Base-by-base conservation (phyloP, 148 eudicot genomes). In the Nepenthes mirabilis region DNA sequence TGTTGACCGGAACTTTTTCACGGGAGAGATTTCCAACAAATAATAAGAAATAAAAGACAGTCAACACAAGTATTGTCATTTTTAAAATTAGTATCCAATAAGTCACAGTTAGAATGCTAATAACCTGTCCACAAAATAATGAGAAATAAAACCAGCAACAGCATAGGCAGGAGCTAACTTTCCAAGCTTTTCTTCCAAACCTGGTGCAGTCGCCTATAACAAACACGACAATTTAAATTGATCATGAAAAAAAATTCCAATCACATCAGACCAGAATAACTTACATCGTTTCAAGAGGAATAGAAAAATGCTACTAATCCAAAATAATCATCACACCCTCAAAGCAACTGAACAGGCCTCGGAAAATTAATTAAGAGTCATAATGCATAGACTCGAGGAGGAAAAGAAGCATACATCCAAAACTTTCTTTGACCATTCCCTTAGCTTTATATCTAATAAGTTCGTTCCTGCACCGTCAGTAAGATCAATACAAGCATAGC, bases 381-480 rank as follows among this genome's bases (percentile, higher is more conserved):
- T 40, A 40, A 8, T 40, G 45, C 6, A 4, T 8, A 40, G 8
- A 8, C 35, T 48, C 9, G 65, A 40, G 60, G 12, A 48, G 12
- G 52, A 50, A 53, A 56, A 52, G 37, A 52, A 36, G 54, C 75
- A 43, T 69, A 91, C 96, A 82, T 91, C 94, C 63, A 91, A 75
- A 68, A 73, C 86, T 56, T 52, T 65, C 57, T 82, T 77, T n/a
- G 93, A 88, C 97, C 97, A 91, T 48, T 71, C 66, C 75, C 86
- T 78, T 65, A 74, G 66, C 71, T 72, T 80, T 55, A 91, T 88
- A 72, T 88, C 94, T 86, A 91, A 71, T 69, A 91, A 74, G 70
- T 91, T 91, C 97, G 88, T 91, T 61, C 97, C 97, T 32, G 97
- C 96, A 49, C 90, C 96, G 78, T 91, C 97, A 52, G 96, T 91